Base-by-base conservation (phyloP, 169 alveolate species). In the Plasmodium knowlesi region DNA sequence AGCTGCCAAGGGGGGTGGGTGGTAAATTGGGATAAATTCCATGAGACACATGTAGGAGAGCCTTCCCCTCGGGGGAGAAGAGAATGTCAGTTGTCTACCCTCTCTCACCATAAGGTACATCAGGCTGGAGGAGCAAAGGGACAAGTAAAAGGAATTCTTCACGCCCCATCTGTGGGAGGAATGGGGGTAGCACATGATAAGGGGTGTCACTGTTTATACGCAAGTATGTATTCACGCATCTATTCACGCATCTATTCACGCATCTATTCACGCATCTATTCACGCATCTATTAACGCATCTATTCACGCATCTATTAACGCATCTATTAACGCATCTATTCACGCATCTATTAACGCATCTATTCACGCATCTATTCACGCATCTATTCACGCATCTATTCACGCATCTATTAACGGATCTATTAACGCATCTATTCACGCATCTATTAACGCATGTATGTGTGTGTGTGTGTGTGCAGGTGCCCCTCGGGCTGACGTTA, bases 61-160 rank as follows among this genome's bases (percentile, higher is more conserved):
- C n/a, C 12, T 3, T 1, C 37, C 61, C n/a, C 34, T 39, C 0
- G 39, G 43, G 61, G 10, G 3, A 74, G 37, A 9, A 12, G 0
- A 5, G n/a, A 22, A 19, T 67, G 30, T 16, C 16, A 5, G 34
- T 5, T 2, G 41, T 67, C 76, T 16, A 3, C 37, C 43, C 28
- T 53, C 37, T 76, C 93, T 53, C 37, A 86, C 93, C 93, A 86
- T 22, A 14, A 86, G 72, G 43, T 86, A 86, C 93, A 86, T 86
- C 39, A 86, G 25, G 78, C 93, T 74, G 22, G 93, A 86, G 74
- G 84, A 86, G 30, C 53, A 16, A 9, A 86, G 71, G 46, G 93
- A 86, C 70, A 86, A 37, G 67, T 86, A 86, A 53, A 86, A 86
- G 81, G 93, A 73, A 25, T 53, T 86, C 73, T 86, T 86, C 41